These are phyloP conservation scores for Volvox carteri DNA, from an alignment of 163 green algal species.

Conservation along the genomic window DNA sequence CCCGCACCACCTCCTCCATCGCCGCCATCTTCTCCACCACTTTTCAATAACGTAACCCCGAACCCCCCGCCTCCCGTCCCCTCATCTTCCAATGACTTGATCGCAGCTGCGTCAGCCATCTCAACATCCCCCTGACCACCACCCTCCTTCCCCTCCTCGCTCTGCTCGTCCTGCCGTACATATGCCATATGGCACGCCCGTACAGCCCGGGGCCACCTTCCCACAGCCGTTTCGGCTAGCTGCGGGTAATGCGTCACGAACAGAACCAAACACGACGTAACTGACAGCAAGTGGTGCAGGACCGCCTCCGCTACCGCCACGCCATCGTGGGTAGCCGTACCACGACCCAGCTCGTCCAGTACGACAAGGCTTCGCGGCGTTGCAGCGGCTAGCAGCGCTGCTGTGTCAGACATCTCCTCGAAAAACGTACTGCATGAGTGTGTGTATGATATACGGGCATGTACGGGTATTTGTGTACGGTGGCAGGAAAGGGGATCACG, in stretches of 20 bases:
- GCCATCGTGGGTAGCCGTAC: constrained; percentile 93
- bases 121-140: background rate
- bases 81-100: background rate
- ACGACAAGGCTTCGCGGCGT: constrained; percentile 76
- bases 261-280: constrained; percentile 79
- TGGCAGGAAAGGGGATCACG: background rate
- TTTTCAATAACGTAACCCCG: too few species aligned
- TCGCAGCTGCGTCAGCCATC: background rate
- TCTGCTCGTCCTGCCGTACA: constrained; percentile 54
- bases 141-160: background rate
- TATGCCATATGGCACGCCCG: constrained; percentile 71
- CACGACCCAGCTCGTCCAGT: constrained; percentile 93
- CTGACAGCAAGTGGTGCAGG: constrained; percentile 80
- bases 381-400: constrained; percentile 41
- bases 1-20: background rate
- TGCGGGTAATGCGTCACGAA: constrained; percentile 90
- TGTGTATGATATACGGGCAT: background rate
- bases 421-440: constrained; percentile 86
- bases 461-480: background rate
- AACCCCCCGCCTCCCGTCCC: background rate
- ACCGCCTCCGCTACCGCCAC: constrained; percentile 89
- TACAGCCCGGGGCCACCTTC: constrained; percentile 51
- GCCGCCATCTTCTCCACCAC: background rate
- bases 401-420: constrained; percentile 89
- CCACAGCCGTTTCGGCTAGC: background rate